These are phyloP conservation scores for Nannizzia gypsea DNA, from an alignment of 2,329 filamentous ascomycete species.

Conservation along the genomic window DNA sequence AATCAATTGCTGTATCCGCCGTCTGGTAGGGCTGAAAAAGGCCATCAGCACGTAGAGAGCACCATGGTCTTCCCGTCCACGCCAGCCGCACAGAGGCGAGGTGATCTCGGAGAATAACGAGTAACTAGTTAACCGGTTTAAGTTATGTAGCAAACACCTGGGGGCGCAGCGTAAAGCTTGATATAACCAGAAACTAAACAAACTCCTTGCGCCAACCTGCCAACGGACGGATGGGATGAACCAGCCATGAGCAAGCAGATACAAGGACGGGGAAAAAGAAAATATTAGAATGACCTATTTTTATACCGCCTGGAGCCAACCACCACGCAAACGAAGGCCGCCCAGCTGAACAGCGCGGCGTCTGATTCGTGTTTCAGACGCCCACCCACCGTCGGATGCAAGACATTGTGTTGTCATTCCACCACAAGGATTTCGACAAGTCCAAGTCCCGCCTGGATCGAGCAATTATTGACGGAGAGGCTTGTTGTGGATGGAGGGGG, in stretches of 20 bases:
- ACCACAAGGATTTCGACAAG: neutral
- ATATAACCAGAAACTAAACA: neutral
- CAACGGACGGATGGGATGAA: too few species aligned
- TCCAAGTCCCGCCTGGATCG: neutral
- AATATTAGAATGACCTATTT: neutral
- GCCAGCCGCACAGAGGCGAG: neutral
- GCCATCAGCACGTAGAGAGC: neutral
- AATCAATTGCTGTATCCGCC: neutral
- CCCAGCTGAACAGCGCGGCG: neutral
- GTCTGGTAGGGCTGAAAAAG: neutral
- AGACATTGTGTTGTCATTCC: conserved; percentile 4
- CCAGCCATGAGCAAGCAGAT: neutral
- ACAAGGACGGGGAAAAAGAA: neutral
- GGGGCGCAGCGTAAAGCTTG: conserved; percentile 1
- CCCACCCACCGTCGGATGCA: neutral
- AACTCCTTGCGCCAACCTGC: neutral
- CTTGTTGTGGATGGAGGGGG: neutral
- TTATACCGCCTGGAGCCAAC: neutral
- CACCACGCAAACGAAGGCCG: neutral
- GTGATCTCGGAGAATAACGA: neutral
- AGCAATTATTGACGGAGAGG: conserved; percentile 4
- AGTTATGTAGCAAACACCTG: neutral
- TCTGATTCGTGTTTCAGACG: conserved; percentile 6
- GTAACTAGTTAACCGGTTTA: too few species aligned
- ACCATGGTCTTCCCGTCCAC: neutral